phyloP scores from a whole-genome alignment of 164 flowering plant species.

The Vitis rotundifolia region DNA sequence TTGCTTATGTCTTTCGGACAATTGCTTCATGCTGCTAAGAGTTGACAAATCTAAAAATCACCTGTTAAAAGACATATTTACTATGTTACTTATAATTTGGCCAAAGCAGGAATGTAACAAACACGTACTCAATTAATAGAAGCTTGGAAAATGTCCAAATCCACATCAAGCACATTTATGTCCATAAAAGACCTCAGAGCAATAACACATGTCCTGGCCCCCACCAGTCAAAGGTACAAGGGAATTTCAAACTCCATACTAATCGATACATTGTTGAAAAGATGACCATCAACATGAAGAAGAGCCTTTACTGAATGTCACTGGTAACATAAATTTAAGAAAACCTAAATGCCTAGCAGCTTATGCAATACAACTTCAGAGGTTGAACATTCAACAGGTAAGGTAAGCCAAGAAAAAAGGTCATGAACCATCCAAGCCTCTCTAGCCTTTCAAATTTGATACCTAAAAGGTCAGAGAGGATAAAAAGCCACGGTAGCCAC shows the following conservation, averaged over 20 bases:
- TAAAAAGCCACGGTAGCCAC: no score
- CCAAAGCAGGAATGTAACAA: not conserved
- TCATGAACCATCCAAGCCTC: not conserved
- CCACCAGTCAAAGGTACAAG: not conserved
- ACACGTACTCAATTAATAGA: not conserved
- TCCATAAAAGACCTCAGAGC: not conserved
- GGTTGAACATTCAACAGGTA: not conserved
- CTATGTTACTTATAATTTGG: no score
- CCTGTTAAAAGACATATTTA: no score
- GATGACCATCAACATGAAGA: not conserved
- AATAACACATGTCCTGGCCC: not conserved
- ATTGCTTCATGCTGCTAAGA: no score
- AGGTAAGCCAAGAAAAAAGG: not conserved
- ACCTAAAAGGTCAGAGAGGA: not conserved
- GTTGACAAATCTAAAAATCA: no score
- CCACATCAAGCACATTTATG: not conserved
- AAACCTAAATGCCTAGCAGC: not conserved
- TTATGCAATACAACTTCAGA: not conserved
- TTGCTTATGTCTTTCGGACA: no score
- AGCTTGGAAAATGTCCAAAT: not conserved
- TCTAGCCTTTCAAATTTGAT: not conserved
- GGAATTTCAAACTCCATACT: not conserved
- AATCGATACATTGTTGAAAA: not conserved
- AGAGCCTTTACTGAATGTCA: not conserved
- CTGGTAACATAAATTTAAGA: not conserved